Base-by-base conservation (phyloP, 140 eudicot genomes). In the Erigeron philadelphicus region DNA sequence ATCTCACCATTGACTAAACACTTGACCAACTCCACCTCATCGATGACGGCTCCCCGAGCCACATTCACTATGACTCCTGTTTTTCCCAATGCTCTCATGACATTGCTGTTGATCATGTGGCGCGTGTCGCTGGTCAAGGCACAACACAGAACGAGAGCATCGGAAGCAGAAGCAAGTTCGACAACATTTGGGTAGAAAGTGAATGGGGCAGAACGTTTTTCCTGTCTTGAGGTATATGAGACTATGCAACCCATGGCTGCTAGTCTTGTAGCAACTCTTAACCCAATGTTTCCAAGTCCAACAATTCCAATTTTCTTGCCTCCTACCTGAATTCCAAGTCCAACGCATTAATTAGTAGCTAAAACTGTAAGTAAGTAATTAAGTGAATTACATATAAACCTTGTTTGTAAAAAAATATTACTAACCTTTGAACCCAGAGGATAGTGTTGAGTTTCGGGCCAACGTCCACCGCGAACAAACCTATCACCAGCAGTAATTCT, bases 211-310 rank as follows among this genome's bases (percentile, higher is more conserved):
- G 71, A 71, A 11, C 80, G 64, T 71, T 88, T 90, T 66, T 69
- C 56, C 35, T 41, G 78, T 78, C 89, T 87, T 13, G 95, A 87
- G 67, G 75, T 74, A 69, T 90, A 90, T 5, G 81, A 77, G 64
- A 90, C 68, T 3, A 35, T 67, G 82, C 95, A 90, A 50, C 84
- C 85, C 72, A 88, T 84, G 77, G 83, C 89, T 53, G 77, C 75
- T 8, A 90, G 91, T 61, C 97, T 85, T 72, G 64, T 82, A 17
- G 95, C 96, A 17, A 90, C 86, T 73, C 75, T 76, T 25, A 75
- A 71, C 50, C 96, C 95, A 40, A 90, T 90, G 77, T 75, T 84
- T 72, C 97, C 97, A 21, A 90, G 70, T 19, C 97, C 96, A 40
- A 90, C 90, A 53, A 88, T 90, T 8, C 97, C 97, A 25, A 85